Percentiles rank a stretch among this genome's conserved stretches.
These are phyloP conservation scores for Amanita exitialis DNA, from an alignment of 768 basidiomycete species.

Conservation along the genomic window DNA sequence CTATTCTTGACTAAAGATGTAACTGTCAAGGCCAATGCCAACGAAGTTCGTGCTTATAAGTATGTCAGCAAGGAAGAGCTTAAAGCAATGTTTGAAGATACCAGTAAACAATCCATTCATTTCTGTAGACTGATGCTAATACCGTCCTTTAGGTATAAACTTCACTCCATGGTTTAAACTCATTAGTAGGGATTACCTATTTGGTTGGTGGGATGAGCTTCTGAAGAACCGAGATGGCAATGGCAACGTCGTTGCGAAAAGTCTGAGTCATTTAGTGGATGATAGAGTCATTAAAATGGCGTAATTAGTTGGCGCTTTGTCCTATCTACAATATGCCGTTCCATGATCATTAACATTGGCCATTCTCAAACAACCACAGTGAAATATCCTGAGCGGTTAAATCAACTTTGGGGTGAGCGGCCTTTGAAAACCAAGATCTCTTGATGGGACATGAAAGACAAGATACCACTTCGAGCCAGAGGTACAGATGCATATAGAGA, in stretches of 20 bases:
- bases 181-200: constrained; percentile 93
- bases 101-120: constrained; percentile 34
- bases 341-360: neutral
- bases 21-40: constrained; percentile 66
- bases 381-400: neutral
- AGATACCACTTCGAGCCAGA: constrained; percentile 36
- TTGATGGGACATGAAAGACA: constrained; percentile 33
- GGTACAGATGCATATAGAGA: constrained; percentile 60
- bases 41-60: constrained; percentile 86
- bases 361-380: neutral
- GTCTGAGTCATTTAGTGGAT: constrained; percentile 23
- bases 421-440: constrained; percentile 63
- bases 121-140: neutral
- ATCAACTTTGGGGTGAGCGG: constrained; percentile 9
- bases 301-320: constrained; percentile 9
- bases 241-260: constrained; percentile 57
- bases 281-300: constrained; percentile 21
- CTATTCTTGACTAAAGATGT: constrained; percentile 90
- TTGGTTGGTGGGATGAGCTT: constrained; percentile 97
- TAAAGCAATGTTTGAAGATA: constrained; percentile 79
- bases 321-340: neutral
- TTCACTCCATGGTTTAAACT: constrained; percentile 99
- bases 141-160: constrained; percentile 45
- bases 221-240: constrained; percentile 43
- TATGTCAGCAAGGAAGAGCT: constrained; percentile 91